These are phyloP conservation scores for Fusarium pininemorale DNA, from an alignment of 2,329 filamentous ascomycete species.

Conservation along the genomic window DNA sequence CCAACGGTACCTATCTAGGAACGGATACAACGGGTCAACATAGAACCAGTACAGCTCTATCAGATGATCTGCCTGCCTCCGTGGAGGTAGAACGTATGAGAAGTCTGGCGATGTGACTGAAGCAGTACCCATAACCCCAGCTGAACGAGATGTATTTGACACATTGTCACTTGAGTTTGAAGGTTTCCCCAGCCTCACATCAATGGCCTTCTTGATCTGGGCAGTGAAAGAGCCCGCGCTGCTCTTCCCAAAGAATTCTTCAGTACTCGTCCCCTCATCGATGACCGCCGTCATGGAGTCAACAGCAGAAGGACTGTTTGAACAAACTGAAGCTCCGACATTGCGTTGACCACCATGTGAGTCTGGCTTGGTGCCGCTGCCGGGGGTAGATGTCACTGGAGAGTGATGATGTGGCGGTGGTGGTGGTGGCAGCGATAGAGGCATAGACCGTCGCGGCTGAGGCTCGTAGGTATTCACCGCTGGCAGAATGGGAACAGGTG, in stretches of 20 bases:
- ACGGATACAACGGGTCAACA: slow-evolving; percentile 57
- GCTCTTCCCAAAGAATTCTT: slow-evolving; percentile 58
- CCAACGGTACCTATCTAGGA: slow-evolving; percentile 52
- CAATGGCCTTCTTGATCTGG: slow-evolving; percentile 56
- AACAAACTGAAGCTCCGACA: slow-evolving; percentile 23
- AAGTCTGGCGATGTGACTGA: slow-evolving; percentile 35
- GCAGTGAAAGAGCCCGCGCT: slow-evolving; percentile 58
- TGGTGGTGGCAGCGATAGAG: neutral
- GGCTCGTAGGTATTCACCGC: neutral
- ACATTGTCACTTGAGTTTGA: neutral
- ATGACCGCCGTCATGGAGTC: slow-evolving; percentile 58
- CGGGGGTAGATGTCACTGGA: slow-evolving; percentile 14
- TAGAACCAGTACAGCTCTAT: slow-evolving; percentile 58
- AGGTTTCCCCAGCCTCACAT: slow-evolving; percentile 41
- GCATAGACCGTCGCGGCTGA: neutral
- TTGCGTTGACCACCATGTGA: slow-evolving; percentile 1
- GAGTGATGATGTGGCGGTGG: slow-evolving; percentile 16
- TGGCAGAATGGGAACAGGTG: neutral
- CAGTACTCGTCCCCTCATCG: slow-evolving; percentile 51
- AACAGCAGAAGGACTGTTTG: slow-evolving; percentile 46
- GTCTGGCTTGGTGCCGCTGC: slow-evolving; percentile 12
- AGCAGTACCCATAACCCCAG: neutral
- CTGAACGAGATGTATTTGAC: neutral
- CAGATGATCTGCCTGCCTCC: slow-evolving; percentile 55
- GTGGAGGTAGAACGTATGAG: slow-evolving; percentile 55